Conservation (phyloP, 441 rosid genomes). For the Melastoma candidum region DNA sequence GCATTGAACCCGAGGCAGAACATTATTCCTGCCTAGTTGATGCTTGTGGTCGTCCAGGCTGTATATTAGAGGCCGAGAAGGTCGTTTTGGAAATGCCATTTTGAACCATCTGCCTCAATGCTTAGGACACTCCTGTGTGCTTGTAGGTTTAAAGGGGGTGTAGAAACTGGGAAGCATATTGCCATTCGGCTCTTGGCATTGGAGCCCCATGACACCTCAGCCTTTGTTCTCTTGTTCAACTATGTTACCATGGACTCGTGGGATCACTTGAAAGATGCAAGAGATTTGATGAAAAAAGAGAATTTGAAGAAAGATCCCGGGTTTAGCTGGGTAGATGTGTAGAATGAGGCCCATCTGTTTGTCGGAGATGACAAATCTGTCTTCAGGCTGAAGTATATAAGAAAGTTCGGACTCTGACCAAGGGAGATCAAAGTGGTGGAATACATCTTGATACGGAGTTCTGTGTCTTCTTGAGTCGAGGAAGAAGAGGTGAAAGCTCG, state of each 20-base stretch:
- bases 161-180: constrained; percentile 29
- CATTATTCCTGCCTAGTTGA: constrained; percentile 38
- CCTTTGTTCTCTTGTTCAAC: constrained; percentile 33
- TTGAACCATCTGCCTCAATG: constrained; percentile 35
- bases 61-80: constrained; percentile 26
- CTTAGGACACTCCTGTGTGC: constrained; percentile 32
- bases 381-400: not conserved
- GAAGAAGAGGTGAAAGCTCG: constrained; percentile 26
- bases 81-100: constrained; percentile 26
- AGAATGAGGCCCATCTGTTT: constrained; percentile 30
- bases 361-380: constrained; percentile 28
- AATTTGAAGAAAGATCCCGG: constrained; percentile 33
- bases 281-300: constrained; percentile 26
- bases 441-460: constrained; percentile 29
- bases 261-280: constrained; percentile 27
- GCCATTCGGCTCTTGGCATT: constrained; percentile 26
- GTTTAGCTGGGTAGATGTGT: constrained; percentile 33
- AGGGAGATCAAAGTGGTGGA: constrained; percentile 30
- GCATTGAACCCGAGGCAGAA: constrained; percentile 33
- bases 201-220: constrained; percentile 31
- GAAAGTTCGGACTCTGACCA: constrained; percentile 7
- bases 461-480: constrained; percentile 28
- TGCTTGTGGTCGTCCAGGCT: constrained; percentile 36
- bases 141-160: constrained; percentile 29
- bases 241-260: constrained; percentile 32